Conservation (phyloP, 108 stramenopile genomes). For the Discostella stelligeroides region DNA sequence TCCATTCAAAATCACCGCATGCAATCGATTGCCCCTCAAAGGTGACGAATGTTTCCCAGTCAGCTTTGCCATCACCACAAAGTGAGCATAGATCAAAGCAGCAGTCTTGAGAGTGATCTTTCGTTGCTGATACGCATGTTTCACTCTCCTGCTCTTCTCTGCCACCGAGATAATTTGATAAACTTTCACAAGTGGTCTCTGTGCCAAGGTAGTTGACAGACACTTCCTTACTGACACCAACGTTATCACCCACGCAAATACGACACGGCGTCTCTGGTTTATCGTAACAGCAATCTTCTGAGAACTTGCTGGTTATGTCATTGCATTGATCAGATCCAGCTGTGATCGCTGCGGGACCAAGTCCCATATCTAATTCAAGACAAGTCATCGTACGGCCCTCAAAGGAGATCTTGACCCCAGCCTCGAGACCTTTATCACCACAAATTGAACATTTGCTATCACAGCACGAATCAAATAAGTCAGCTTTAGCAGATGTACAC, state of each 20-base stretch:
- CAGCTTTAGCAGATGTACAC: slow-evolving; percentile 24
- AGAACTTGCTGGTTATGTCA: slow-evolving; percentile 25
- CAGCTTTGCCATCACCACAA: slow-evolving; percentile 47
- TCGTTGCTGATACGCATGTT: slow-evolving; percentile 28
- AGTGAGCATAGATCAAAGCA: slow-evolving; percentile 47
- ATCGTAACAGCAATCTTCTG: slow-evolving; percentile 40
- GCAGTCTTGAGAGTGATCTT: slow-evolving; percentile 38
- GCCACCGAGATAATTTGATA: slow-evolving; percentile 50
- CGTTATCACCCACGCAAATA: slow-evolving; percentile 34
- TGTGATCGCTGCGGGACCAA: slow-evolving; percentile 30
- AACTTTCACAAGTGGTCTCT: slow-evolving; percentile 47
- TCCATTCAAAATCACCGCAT: slow-evolving; percentile 55
- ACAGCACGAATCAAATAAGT: slow-evolving; percentile 42
- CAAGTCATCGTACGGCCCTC: slow-evolving; percentile 50
- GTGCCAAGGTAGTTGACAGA: slow-evolving; percentile 44
- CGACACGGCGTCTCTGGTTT: slow-evolving; percentile 46
- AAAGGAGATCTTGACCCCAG: slow-evolving; percentile 46
- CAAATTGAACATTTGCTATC: slow-evolving; percentile 47
- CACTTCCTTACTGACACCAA: slow-evolving; percentile 30
- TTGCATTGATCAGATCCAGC: slow-evolving; percentile 40
- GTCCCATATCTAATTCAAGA: slow-evolving; percentile 44
- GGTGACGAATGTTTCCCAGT: slow-evolving; percentile 45
- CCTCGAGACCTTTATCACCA: slow-evolving; percentile 43
- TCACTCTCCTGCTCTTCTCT: slow-evolving; percentile 45
- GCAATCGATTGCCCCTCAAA: slow-evolving; percentile 42